Base-by-base conservation (phyloP, 177 flowering plant species). In the Vitis hybrid region DNA sequence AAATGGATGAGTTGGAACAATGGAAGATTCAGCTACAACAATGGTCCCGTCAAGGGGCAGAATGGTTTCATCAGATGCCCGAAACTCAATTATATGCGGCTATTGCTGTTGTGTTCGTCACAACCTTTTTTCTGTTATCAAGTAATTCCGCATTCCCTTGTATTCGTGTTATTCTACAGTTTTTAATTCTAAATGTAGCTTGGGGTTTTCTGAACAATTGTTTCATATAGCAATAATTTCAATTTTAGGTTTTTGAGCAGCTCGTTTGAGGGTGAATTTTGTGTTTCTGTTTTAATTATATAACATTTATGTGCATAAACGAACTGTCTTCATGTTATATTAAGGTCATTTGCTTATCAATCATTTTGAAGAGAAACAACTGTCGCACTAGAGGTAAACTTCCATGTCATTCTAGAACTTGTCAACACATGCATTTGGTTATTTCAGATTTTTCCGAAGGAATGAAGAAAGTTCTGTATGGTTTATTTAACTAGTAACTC, bases 41-140 rank as follows among this genome's bases (percentile, higher is more conserved):
- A 35, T 80, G 70, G 78, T 56, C 54, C 51, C 63, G 60, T n/a
- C 80, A 72, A 62, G 83, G 74, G 17, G 49, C 69, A 6, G 74
- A 65, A 13, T 75, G 71, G 35, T 19, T 60, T 24, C 66, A 76
- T 3, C 80, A 78, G 65, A 71, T 82, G 24, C 87, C 87, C n/a
- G 78, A 81, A 8, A 52, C 57, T 24, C 87, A 84, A 71, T 79
- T 84, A 12, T 82, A 84, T 35, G 78, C 74, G 18, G 80, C 83
- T 17, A 19, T 74, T 60, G 82, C 75, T 24, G 74, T 80, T 46
- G 65, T 82, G 48, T 21, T 80, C 7, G 5, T 80, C 49, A 78
- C 87, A 2, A 66, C 73, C 59, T n/a, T 78, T 52, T 50, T 80
- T 21, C 77, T 84, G 67, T 56, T 84, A 6, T 64, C 66, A 32